Evolutionary conservation across 495 filamentous ascomycete genomes (phyloP).

Genomic region (Sordaria brevicollis): DNA sequence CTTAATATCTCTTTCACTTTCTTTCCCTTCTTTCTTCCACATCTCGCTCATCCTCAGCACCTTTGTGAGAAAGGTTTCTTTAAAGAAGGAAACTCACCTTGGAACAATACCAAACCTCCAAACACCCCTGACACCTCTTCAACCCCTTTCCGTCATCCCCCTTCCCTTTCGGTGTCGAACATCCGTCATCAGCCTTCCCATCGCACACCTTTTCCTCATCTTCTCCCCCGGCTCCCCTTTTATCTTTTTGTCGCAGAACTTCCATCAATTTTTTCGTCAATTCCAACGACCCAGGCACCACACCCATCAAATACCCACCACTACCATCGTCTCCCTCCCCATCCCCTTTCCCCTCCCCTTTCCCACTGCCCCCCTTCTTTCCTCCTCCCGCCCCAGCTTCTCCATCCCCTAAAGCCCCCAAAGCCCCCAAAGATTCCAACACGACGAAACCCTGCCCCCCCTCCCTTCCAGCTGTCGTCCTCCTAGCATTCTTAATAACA

Average conservation of each 20-base stretch:
- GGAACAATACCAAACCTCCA: slow-evolving; percentile 29
- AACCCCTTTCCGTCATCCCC: slow-evolving; percentile 9
- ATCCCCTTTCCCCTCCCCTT: slow-evolving; percentile 4
- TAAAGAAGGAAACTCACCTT: slow-evolving; percentile 23
- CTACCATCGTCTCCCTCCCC: slow-evolving; percentile 3
- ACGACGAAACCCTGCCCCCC: slow-evolving; percentile 26
- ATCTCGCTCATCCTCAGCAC: neutral
- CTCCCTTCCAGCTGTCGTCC: slow-evolving; percentile 21
- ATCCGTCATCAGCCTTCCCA: neutral
- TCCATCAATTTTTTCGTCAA: slow-evolving; percentile 20
- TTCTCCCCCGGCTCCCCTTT: slow-evolving; percentile 2
- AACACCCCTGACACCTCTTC: slow-evolving; percentile 32
- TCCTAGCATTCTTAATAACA: slow-evolving; percentile 19
- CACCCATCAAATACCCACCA: slow-evolving; percentile 14
- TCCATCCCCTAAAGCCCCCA: slow-evolving; percentile 16
- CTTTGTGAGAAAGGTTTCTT: neutral
- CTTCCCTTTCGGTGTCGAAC: slow-evolving; percentile 2
- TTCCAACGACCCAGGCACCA: slow-evolving; percentile 20
- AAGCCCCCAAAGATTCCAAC: slow-evolving; percentile 11
- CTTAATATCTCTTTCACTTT: neutral
- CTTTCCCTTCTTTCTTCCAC: neutral
- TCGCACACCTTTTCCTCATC: slow-evolving; percentile 3
- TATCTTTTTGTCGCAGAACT: slow-evolving; percentile 9
- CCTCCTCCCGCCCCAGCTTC: slow-evolving; percentile 19
- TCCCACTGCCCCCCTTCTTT: slow-evolving; percentile 19